Base-by-base conservation (phyloP, 805 yeast species). In the Suhomyces pyralidae region DNA sequence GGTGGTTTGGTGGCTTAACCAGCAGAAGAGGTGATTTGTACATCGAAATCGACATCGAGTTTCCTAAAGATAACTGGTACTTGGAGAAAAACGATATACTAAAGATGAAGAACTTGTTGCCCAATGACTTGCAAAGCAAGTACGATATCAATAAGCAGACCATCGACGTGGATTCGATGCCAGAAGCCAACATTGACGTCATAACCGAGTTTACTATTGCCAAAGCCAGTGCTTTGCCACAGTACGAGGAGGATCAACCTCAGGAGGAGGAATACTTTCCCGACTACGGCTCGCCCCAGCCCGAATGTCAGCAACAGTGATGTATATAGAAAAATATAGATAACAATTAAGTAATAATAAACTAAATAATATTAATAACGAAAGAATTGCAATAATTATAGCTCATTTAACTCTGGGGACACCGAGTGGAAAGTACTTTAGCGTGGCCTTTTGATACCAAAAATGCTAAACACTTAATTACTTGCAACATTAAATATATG, bases 51-150 rank as follows among this genome's bases (percentile, higher is more conserved):
- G 81, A 81, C 19, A 82, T 92, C 49, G 90, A 84, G 59, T 91
- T 92, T 66, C 97, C 97, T 2, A 77, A 78, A 34, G 96, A 90
- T 67, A 81, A 85, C 61, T 91, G 97, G 97, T 85, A 85, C 61
- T 68, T 81, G 58, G 97, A 90, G 65, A 81, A 79, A 60, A 77
- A 82, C 52, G 97, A 90, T 62, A 50, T 85, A 3, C 53, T 68
- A 22, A 80, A 77, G 55, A 70, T 88, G 49, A 76, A 72, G 57
- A 80, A 82, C 53, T 70, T 85, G 19, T 69, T 88, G 48, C 91
- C 88, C 3, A 67, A 53, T 52, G 69, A 62, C 2, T 59, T 70
- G 40, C 55, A 58, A n/a, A 64, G 57, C 47, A 64, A 63, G 46
- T 51, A 42, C 9, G 70, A 63, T 43, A 58, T 57, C 6, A 55